phyloP scores from a whole-genome alignment of 2,329 filamentous ascomycete genomes.

The Monilinia laxa region DNA sequence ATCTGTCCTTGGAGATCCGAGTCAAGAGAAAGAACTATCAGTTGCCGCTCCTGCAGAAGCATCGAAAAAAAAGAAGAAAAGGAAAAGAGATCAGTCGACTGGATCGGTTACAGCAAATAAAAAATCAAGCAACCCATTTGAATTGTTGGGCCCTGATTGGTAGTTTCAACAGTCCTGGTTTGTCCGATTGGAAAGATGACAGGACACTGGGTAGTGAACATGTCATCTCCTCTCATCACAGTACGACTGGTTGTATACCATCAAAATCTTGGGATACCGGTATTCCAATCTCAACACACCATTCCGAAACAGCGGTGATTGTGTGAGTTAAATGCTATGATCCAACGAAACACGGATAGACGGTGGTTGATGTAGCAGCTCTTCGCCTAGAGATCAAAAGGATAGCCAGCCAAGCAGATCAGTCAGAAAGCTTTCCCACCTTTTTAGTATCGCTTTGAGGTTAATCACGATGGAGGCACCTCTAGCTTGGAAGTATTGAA shows the following conservation, averaged over 20 bases:
- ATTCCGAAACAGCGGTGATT: background rate
- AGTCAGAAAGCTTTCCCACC: background rate
- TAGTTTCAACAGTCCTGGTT: background rate
- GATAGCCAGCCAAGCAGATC: background rate
- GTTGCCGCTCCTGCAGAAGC: background rate
- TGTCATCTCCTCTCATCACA: background rate
- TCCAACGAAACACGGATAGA: background rate
- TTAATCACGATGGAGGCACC: background rate
- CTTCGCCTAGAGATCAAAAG: background rate
- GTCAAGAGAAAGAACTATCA: background rate
- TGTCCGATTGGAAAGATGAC: background rate
- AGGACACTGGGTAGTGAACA: background rate
- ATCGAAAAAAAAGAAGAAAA: conserved; percentile 30
- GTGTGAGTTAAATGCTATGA: too few species aligned
- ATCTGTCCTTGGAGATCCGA: background rate
- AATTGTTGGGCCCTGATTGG: conserved; percentile 14
- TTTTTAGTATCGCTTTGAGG: background rate
- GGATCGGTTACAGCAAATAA: background rate
- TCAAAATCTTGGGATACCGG: background rate
- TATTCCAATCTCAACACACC: background rate
- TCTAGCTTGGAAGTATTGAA: background rate
- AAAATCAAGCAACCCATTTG: conserved; percentile 18
- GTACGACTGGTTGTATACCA: background rate
- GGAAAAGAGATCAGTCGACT: conserved; percentile 20
- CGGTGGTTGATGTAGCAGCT: too few species aligned